phyloP scores from a whole-genome alignment of 2,329 filamentous ascomycete species.

The Sporothrix sp. region DNA sequence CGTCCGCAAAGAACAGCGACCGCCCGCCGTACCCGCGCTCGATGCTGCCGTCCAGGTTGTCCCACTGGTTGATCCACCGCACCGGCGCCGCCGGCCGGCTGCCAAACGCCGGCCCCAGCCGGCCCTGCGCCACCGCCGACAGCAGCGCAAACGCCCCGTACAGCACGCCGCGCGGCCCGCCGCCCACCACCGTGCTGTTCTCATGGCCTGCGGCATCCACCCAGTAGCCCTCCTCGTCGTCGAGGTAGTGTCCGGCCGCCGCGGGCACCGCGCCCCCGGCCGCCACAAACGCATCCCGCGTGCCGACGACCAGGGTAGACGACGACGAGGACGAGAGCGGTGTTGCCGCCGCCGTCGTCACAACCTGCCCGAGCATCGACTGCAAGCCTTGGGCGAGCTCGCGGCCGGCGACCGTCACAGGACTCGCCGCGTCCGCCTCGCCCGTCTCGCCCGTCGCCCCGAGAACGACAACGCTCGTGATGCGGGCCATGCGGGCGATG shows the following conservation, averaged over 20 bases:
- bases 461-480: neutral
- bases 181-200: slow-evolving; percentile 45
- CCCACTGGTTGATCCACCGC: slow-evolving; percentile 65
- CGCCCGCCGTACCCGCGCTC: slow-evolving; percentile 59
- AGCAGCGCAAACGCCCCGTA: slow-evolving; percentile 63
- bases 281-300: neutral
- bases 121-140: slow-evolving; percentile 51
- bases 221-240: neutral
- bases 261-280: neutral
- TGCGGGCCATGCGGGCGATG: neutral
- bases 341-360: neutral
- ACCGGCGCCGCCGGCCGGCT: slow-evolving; percentile 51
- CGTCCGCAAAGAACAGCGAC: slow-evolving; percentile 58
- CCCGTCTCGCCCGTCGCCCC: too few relatives aligned
- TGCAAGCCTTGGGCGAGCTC: neutral
- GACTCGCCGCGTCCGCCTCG: neutral
- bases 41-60: slow-evolving; percentile 58
- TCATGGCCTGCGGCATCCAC: neutral
- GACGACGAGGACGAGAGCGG: neutral
- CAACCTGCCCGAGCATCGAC: neutral
- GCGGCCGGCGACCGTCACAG: neutral
- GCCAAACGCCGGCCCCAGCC: slow-evolving; percentile 37
- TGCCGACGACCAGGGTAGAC: neutral
- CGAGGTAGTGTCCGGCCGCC: neutral
- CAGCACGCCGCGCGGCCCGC: slow-evolving; percentile 57